These are phyloP conservation scores for Phialophora chinensis DNA, from an alignment of 2,329 filamentous ascomycete species.

Conservation along the genomic window DNA sequence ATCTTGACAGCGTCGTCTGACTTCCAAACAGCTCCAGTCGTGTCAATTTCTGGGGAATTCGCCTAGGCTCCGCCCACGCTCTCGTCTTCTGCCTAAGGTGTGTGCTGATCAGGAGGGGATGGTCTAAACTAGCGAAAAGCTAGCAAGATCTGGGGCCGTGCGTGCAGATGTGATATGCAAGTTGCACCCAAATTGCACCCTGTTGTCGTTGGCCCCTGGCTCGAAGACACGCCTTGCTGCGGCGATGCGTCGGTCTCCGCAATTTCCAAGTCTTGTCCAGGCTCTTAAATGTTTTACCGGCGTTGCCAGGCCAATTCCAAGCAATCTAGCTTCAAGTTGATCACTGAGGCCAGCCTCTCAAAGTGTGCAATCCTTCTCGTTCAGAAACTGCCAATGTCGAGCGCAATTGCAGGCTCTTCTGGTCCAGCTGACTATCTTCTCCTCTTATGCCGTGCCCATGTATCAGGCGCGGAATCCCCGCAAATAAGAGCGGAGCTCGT, in stretches of 20 bases:
- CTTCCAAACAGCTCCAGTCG: neutral
- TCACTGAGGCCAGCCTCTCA: neutral
- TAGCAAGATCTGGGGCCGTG: slow-evolving; percentile 9
- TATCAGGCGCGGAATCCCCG: slow-evolving; percentile 19
- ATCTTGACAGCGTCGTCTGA: neutral
- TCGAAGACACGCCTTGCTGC: neutral
- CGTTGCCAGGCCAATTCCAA: slow-evolving; percentile 1
- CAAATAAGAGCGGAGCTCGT: slow-evolving; percentile 20
- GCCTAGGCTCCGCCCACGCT: neutral
- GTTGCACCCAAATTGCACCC: neutral
- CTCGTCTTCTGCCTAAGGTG: neutral
- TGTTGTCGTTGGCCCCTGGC: neutral
- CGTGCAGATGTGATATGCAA: slow-evolving; percentile 8
- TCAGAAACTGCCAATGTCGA: neutral
- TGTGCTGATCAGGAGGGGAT: neutral
- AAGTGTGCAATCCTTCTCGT: neutral
- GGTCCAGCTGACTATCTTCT: slow-evolving; percentile 11
- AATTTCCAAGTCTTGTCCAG: slow-evolving; percentile 15
- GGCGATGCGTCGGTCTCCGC: slow-evolving; percentile 3
- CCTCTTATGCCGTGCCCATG: slow-evolving; percentile 8
- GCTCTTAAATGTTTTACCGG: slow-evolving; percentile 21
- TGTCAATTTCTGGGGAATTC: slow-evolving; percentile 1
- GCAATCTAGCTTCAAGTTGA: neutral
- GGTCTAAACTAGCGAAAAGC: slow-evolving; percentile 1
- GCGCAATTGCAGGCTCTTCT: neutral